Conservation (phyloP, 2,329 filamentous ascomycete genomes). For the Colletotrichum acutatum region DNA sequence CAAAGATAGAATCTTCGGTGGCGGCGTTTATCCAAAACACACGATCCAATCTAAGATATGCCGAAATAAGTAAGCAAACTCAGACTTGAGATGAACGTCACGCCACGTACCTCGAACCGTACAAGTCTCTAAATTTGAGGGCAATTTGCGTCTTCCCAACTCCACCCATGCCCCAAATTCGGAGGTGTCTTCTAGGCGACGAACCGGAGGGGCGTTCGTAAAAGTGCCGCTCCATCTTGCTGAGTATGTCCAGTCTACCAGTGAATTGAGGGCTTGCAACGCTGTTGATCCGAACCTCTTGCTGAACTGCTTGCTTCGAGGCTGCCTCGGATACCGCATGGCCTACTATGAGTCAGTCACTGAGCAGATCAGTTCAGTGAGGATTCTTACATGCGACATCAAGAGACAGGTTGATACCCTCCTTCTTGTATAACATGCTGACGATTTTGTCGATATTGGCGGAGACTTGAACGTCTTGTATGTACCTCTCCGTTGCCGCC, state of each 20-base stretch:
- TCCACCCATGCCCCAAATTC: slow-evolving; percentile 44
- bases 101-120: slow-evolving; percentile 35
- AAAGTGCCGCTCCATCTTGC: slow-evolving; percentile 33
- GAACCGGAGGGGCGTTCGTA: slow-evolving; percentile 18
- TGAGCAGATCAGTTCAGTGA: neutral
- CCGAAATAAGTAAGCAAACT: neutral
- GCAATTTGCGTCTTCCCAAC: slow-evolving; percentile 47
- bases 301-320: neutral
- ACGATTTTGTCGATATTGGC: slow-evolving; percentile 39
- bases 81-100: neutral
- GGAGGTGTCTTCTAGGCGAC: slow-evolving; percentile 36
- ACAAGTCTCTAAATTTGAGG: slow-evolving; percentile 39
- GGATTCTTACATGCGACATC: slow-evolving; percentile 37
- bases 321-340: slow-evolving; percentile 22
- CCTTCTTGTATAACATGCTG: slow-evolving; percentile 28
- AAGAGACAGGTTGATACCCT: slow-evolving; percentile 35
- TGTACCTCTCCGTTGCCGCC: slow-evolving; percentile 39
- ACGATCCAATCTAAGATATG: slow-evolving; percentile 39
- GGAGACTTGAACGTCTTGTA: slow-evolving; percentile 30
- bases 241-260: slow-evolving; percentile 40
- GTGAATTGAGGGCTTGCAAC: slow-evolving; percentile 36
- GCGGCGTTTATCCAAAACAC: slow-evolving; percentile 45
- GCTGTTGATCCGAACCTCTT: neutral
- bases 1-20: slow-evolving; percentile 35
- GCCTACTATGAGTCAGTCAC: neutral